Evolutionary conservation across 495 filamentous ascomycete genomes (phyloP).

Genomic region (Aspergillus sclerotioniger): DNA sequence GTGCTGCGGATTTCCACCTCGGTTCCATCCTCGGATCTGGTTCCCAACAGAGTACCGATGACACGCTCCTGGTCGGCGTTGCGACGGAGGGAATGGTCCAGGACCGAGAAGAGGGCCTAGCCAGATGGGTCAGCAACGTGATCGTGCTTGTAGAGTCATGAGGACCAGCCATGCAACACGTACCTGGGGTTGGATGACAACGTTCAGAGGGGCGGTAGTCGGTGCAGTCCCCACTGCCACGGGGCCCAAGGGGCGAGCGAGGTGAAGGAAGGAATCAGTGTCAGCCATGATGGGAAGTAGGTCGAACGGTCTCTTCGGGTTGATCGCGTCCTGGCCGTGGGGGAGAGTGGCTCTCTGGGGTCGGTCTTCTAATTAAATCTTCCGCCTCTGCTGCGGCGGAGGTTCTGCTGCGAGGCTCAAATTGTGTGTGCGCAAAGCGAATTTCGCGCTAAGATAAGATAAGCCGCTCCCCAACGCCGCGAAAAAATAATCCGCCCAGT

Average conservation of each 20-base stretch:
- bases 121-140: conserved; percentile 7
- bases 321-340: conserved; percentile 19
- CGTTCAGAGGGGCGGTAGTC: conserved; percentile 83
- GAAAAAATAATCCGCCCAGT: conserved; percentile 11
- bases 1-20: conserved; percentile 93
- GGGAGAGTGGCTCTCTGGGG: conserved; percentile 24
- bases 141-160: neutral
- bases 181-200: conserved; percentile 95
- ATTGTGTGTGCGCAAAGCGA: conserved; percentile 49
- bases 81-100: conserved; percentile 92
- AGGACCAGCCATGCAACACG: conserved; percentile 21
- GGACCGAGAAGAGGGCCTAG: conserved; percentile 91
- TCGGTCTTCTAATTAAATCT: conserved; percentile 19
- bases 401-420: conserved; percentile 35
- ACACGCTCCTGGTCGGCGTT: conserved; percentile 89
- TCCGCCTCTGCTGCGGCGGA: conserved; percentile 25
- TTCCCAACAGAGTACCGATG: conserved; percentile 91
- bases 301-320: conserved; percentile 13
- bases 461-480: conserved; percentile 25
- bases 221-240: conserved; percentile 72
- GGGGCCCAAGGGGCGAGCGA: conserved; percentile 86
- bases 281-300: conserved; percentile 69
- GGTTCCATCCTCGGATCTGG: conserved; percentile 89
- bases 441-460: conserved; percentile 59
- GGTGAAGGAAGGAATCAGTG: conserved; percentile 84